Evolutionary conservation across 306 rosid species (phyloP).

Genomic region (Arachis hypogaea): DNA sequence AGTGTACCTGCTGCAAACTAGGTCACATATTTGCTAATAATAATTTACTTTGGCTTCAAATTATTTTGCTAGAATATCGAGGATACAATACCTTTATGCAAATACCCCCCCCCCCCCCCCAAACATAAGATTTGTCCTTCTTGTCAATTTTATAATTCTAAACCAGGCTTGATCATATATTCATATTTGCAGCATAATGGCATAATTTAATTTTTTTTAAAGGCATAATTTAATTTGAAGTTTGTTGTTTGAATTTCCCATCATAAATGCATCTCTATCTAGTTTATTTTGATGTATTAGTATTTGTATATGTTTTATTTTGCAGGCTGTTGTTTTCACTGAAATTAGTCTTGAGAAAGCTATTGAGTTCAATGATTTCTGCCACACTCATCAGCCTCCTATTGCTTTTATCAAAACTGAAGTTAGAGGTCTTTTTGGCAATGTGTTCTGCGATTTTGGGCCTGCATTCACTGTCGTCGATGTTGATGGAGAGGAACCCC

Average conservation of each 20-base stretch:
- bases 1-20: not conserved
- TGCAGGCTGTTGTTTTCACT: constrained; percentile 87
- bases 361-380: constrained; percentile 72
- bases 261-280: not conserved
- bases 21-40: not conserved
- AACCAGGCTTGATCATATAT: not conserved
- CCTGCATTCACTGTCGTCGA: constrained; percentile 88
- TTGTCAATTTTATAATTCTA: constrained; percentile 8
- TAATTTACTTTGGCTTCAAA: not conserved
- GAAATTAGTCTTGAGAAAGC: constrained; percentile 71
- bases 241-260: not conserved
- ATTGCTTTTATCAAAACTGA: constrained; percentile 85
- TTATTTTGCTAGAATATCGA: not conserved
- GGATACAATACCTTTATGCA: not conserved
- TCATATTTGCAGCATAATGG: not conserved
- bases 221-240: not conserved
- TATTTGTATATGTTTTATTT: constrained; percentile 21
- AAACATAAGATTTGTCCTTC: not conserved
- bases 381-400: constrained; percentile 88
- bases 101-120: not conserved
- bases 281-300: constrained; percentile 1
- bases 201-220: too few relatives aligned
- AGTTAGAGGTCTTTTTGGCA: constrained; percentile 97
- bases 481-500: constrained; percentile 93
- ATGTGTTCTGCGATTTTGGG: constrained; percentile 92